Percentiles rank a stretch among this genome's conserved stretches.
Conservation (phyloP, 2,329 filamentous ascomycete genomes). For the Talaromyces sp. region DNA sequence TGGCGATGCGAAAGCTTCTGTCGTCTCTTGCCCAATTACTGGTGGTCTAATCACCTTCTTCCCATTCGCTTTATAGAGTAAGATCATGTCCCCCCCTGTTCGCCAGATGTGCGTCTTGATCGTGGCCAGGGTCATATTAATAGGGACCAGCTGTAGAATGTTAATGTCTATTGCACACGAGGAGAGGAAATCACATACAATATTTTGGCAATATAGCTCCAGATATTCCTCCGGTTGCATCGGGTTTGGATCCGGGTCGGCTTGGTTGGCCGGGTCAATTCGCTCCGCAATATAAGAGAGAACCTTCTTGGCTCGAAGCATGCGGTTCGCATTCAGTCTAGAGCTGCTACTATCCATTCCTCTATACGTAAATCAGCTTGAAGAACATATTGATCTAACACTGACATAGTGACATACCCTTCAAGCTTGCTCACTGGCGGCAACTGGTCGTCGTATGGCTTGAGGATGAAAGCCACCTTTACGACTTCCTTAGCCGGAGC, state of each 20-base stretch:
- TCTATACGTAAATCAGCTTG: conserved; percentile 14
- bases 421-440: conserved; percentile 72
- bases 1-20: not conserved
- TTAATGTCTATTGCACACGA: conserved; percentile 19
- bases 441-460: conserved; percentile 72
- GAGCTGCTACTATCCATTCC: conserved; percentile 61
- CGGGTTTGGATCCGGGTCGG: conserved; percentile 56
- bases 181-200: conserved; percentile 54
- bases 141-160: conserved; percentile 51
- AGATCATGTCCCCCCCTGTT: conserved; percentile 83
- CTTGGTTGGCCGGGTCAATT: conserved; percentile 67
- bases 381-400: not conserved
- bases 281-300: conserved; percentile 87
- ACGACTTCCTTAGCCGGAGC: conserved; percentile 84
- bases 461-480: conserved; percentile 91
- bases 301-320: conserved; percentile 94
- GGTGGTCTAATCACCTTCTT: conserved; percentile 54
- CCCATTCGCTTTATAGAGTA: conserved; percentile 92
- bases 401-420: conserved; percentile 49
- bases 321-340: conserved; percentile 90
- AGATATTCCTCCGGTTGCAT: conserved; percentile 87
- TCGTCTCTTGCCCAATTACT: not conserved
- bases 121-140: conserved; percentile 89
- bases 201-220: conserved; percentile 90
- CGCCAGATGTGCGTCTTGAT: conserved; percentile 92